A percentile compares a stretch with the other conserved stretches of the same genome.
Conservation (phyloP, 2,329 filamentous ascomycete genomes). For the Rutstroemia sp. region DNA sequence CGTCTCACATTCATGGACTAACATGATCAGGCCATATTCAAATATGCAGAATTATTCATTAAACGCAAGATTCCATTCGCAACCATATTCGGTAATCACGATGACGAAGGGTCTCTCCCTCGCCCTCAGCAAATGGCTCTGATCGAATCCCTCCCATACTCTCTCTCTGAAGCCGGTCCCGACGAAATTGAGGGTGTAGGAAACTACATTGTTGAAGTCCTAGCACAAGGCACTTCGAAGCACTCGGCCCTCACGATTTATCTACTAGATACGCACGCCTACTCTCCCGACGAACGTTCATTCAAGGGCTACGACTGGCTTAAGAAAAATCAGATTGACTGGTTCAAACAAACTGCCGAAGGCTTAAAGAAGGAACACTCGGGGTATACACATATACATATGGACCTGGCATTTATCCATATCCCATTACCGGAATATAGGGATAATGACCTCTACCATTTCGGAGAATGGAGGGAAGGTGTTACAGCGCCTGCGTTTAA, state of each 20-base stretch:
- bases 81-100: conserved; percentile 94
- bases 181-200: conserved; percentile 81
- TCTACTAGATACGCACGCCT: conserved; percentile 85
- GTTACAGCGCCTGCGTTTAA: conserved; percentile 88
- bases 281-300: conserved; percentile 80
- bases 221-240: conserved; percentile 68
- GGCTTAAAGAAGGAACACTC: conserved; percentile 68
- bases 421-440: conserved; percentile 90
- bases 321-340: conserved; percentile 87
- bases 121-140: conserved; percentile 77
- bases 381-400: conserved; percentile 84
- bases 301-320: conserved; percentile 97
- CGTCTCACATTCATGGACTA: neutral
- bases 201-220: conserved; percentile 89
- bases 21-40: conserved; percentile 70
- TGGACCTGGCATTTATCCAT: conserved; percentile 96
- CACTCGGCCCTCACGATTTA: conserved; percentile 95
- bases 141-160: conserved; percentile 81
- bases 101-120: conserved; percentile 74
- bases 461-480: conserved; percentile 72
- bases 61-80: conserved; percentile 87
- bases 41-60: conserved; percentile 77
- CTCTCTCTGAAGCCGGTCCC: conserved; percentile 76
- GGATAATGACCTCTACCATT: conserved; percentile 47
- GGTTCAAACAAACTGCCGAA: conserved; percentile 78